Percentiles rank a stretch among this genome's conserved stretches.
Conservation (phyloP, 2,329 filamentous ascomycete genomes). For the Ophiosphaerella narmari region DNA sequence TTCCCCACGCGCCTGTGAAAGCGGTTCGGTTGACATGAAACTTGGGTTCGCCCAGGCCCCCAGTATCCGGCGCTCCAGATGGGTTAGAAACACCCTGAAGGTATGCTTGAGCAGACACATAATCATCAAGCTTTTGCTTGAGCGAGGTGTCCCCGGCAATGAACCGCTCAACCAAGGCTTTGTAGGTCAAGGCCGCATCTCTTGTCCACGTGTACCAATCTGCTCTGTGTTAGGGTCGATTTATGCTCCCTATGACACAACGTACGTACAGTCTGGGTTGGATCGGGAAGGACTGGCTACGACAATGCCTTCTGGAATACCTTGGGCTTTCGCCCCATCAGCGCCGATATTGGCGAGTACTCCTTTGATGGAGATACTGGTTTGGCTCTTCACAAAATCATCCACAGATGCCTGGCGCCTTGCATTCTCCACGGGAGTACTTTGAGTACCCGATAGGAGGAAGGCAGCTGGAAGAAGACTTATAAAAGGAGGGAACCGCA, state of each 20-base stretch:
- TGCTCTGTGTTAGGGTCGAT: constrained; percentile 36
- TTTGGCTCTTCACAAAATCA: constrained; percentile 51
- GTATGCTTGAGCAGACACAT: constrained; percentile 68
- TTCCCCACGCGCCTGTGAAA: constrained; percentile 73
- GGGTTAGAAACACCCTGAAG: constrained; percentile 72
- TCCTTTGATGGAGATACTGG: constrained; percentile 55
- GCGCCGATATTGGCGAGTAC: constrained; percentile 62
- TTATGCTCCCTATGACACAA: background rate
- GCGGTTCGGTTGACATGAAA: constrained; percentile 67
- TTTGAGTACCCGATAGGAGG: constrained; percentile 10
- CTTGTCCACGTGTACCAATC: constrained; percentile 82
- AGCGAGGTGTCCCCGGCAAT: constrained; percentile 62
- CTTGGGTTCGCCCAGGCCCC: constrained; percentile 72
- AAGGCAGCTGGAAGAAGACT: constrained; percentile 19
- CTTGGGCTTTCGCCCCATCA: constrained; percentile 53
- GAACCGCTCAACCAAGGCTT: constrained; percentile 70
- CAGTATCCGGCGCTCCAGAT: constrained; percentile 59
- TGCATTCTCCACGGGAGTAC: constrained; percentile 9
- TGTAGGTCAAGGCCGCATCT: constrained; percentile 73
- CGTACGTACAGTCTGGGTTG: constrained; percentile 56
- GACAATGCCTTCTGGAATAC: constrained; percentile 57
- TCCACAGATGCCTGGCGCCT: constrained; percentile 20
- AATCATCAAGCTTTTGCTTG: constrained; percentile 68
- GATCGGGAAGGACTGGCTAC: constrained; percentile 61
- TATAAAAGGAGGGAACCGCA: constrained; percentile 21